These are phyloP conservation scores for Dysphania ambrosioides DNA, from an alignment of 148 eudicot genomes.

Conservation along the genomic window DNA sequence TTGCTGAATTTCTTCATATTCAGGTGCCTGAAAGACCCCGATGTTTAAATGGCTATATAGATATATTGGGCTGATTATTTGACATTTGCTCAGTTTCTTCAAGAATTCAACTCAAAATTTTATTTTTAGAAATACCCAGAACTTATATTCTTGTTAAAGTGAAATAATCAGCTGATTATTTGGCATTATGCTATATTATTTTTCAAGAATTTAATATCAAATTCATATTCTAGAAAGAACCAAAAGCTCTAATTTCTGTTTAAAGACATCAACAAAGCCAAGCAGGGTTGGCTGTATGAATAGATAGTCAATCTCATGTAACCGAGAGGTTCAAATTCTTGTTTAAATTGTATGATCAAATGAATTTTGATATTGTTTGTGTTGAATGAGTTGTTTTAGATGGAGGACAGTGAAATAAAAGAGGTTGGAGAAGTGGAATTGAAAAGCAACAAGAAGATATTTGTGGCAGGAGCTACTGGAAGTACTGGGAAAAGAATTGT, in stretches of 20 bases:
- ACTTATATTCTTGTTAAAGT: not conserved
- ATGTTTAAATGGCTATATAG: not conserved
- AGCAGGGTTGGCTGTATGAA: too few relatives aligned
- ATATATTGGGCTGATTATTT: too few relatives aligned
- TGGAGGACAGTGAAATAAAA: slow-evolving; percentile 57
- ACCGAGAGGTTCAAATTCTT: too few relatives aligned
- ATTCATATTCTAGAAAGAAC: too few relatives aligned
- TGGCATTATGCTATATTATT: too few relatives aligned
- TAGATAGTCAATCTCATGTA: too few relatives aligned
- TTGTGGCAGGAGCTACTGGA: slow-evolving; percentile 98
- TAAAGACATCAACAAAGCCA: too few relatives aligned
- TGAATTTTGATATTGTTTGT: not conserved
- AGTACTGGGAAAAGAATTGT: slow-evolving; percentile 89
- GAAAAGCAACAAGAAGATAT: slow-evolving; percentile 56
- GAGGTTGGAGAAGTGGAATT: slow-evolving; percentile 30
- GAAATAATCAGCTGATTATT: not conserved
- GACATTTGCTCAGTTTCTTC: not conserved
- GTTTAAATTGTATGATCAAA: too few relatives aligned
- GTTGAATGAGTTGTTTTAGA: slow-evolving; percentile 34
- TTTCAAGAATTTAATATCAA: too few relatives aligned
- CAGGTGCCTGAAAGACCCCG: not conserved
- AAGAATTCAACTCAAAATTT: not conserved
- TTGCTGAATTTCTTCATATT: not conserved
- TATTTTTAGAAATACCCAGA: not conserved
- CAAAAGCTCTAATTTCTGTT: not conserved